Conservation (phyloP, 805 yeast genomes). For the Yamadazyma sp. region DNA sequence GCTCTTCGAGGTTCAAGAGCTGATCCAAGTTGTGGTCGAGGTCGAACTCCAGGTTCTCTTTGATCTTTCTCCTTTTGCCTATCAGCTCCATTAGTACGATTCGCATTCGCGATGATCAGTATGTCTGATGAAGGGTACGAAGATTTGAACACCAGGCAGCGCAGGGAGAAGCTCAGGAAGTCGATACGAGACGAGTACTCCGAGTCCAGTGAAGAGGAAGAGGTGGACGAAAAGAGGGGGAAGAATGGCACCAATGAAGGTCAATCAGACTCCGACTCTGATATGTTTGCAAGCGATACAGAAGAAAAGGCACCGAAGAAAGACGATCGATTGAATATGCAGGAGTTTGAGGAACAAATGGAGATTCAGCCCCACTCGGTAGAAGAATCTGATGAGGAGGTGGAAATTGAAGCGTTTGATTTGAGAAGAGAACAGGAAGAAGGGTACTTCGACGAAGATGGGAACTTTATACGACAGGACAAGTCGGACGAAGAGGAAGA, state of each 20-base stretch:
- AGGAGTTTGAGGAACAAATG: slow-evolving; percentile 27
- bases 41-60: slow-evolving; percentile 6
- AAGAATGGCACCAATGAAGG: background rate
- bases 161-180: slow-evolving; percentile 18
- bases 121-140: slow-evolving; percentile 4
- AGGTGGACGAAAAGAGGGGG: background rate
- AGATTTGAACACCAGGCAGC: slow-evolving; percentile 6
- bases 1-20: slow-evolving; percentile 58
- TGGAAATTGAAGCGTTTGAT: slow-evolving; percentile 60
- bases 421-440: slow-evolving; percentile 54
- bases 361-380: slow-evolving; percentile 20
- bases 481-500: slow-evolving; percentile 26
- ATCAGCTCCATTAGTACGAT: background rate
- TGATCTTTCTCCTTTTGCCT: slow-evolving; percentile 8
- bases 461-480: slow-evolving; percentile 51
- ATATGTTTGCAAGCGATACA: slow-evolving; percentile 43
- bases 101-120: slow-evolving; percentile 4
- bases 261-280: slow-evolving; percentile 38
- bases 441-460: slow-evolving; percentile 61
- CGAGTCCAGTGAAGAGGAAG: slow-evolving; percentile 2
- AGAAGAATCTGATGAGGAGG: slow-evolving; percentile 20
- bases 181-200: slow-evolving; percentile 6
- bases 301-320: slow-evolving; percentile 10
- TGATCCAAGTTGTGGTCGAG: slow-evolving; percentile 42
- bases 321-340: slow-evolving; percentile 18